These are phyloP conservation scores for Blastobotrys aristatus DNA, from an alignment of 1,139 yeast genomes.

Conservation along the genomic window DNA sequence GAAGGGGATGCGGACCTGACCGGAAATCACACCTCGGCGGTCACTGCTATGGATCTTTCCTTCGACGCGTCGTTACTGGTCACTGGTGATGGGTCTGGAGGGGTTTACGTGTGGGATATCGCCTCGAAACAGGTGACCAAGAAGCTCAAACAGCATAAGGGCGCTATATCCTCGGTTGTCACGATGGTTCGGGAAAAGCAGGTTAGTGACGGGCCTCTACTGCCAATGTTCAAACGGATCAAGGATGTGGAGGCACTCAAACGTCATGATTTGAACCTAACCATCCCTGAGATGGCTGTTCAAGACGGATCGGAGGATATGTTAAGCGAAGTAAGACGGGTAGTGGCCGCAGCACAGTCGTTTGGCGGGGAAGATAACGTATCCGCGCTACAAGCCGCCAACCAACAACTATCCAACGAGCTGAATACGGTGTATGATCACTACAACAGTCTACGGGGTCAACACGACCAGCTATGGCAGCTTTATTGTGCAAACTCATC, in stretches of 20 bases:
- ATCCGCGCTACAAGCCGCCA: constrained; percentile 23
- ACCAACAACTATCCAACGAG: constrained; percentile 26
- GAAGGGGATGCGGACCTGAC: constrained; percentile 22
- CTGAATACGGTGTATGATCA: constrained; percentile 21
- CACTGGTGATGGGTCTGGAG: constrained; percentile 72
- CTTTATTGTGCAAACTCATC: constrained; percentile 21
- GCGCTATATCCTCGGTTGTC: constrained; percentile 19
- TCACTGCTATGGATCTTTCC: constrained; percentile 55
- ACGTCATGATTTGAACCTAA: constrained; percentile 24
- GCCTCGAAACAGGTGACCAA: constrained; percentile 72
- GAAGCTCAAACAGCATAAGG: constrained; percentile 50
- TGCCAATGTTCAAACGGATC: constrained; percentile 28
- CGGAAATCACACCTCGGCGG: constrained; percentile 31
- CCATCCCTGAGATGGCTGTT: constrained; percentile 13
- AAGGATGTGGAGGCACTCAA: constrained; percentile 20
- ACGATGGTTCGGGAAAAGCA: constrained; percentile 5
- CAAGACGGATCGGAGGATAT: not conserved
- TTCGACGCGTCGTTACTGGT: constrained; percentile 71
- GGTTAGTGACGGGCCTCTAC: constrained; percentile 3
- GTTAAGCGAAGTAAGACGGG: constrained; percentile 13
- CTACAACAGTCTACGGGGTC: constrained; percentile 22
- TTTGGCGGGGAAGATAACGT: constrained; percentile 19
- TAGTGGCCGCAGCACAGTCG: constrained; percentile 17
- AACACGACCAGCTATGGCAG: constrained; percentile 29
- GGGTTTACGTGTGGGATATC: constrained; percentile 63